A percentile compares a stretch with the other conserved stretches of the same genome.
These are phyloP conservation scores for Mortierella claussenii DNA, from an alignment of 192 early-diverging fungal species.

Conservation along the genomic window DNA sequence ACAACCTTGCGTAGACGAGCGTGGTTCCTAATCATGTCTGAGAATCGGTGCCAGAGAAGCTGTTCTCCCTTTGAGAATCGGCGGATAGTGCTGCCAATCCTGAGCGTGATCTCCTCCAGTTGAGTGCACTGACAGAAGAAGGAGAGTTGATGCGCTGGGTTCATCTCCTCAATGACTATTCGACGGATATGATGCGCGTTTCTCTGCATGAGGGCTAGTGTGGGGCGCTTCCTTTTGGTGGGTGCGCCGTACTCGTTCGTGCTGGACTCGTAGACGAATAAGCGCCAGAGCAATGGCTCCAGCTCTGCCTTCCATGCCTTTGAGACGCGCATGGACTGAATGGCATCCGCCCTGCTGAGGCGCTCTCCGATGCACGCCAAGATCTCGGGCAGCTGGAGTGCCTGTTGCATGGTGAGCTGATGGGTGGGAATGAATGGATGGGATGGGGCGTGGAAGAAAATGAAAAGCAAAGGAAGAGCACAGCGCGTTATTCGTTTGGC, in stretches of 20 bases:
- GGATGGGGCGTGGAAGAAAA: too few relatives aligned
- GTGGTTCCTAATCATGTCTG: conserved; percentile 21
- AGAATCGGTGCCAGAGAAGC: conserved; percentile 9
- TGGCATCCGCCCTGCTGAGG: neutral
- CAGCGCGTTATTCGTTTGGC: too few relatives aligned
- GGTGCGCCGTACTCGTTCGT: neutral
- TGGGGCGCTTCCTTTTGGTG: neutral
- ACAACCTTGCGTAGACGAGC: conserved; percentile 13
- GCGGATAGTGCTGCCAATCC: too few relatives aligned
- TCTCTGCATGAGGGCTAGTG: conserved; percentile 6
- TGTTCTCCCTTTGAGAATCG: neutral
- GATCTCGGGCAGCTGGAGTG: conserved; percentile 30
- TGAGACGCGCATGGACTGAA: conserved; percentile 22
- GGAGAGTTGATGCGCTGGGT: neutral
- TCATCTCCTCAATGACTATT: conserved; percentile 16
- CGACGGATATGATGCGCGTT: conserved; percentile 26
- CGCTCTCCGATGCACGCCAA: conserved; percentile 17
- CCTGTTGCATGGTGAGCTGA: conserved; percentile 37
- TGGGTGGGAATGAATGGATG: too few relatives aligned
- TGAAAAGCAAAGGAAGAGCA: too few relatives aligned
- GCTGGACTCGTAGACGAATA: conserved; percentile 1
- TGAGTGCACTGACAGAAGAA: conserved; percentile 22
- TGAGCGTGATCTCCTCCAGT: neutral
- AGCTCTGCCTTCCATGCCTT: conserved; percentile 28
- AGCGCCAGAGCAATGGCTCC: conserved; percentile 26